Percentiles rank a stretch among this genome's conserved stretches.
Conservation (phyloP, 345 rosid species). For the Kandelia obovata region DNA sequence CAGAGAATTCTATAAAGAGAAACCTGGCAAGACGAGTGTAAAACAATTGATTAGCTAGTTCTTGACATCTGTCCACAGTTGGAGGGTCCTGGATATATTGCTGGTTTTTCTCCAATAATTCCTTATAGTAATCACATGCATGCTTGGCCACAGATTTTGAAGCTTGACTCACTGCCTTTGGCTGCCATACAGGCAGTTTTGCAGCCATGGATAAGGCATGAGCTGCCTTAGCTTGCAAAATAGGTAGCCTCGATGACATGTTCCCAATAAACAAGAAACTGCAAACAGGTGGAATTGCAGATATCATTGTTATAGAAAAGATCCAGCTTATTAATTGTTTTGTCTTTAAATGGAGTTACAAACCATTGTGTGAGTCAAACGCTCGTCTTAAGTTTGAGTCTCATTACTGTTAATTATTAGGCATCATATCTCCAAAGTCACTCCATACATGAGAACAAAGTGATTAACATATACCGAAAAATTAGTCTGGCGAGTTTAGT, state of each 20-base stretch:
- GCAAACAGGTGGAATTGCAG: background rate
- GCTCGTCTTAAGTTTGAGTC: too few relatives aligned
- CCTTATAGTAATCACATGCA: slow-evolving; percentile 8
- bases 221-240: background rate
- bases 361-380: too few relatives aligned
- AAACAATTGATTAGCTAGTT: slow-evolving; percentile 15
- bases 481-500: too few relatives aligned
- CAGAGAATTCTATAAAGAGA: background rate
- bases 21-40: slow-evolving; percentile 16
- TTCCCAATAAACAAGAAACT: background rate
- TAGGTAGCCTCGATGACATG: slow-evolving; percentile 14
- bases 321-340: too few relatives aligned
- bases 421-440: too few relatives aligned
- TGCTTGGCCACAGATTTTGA: slow-evolving; percentile 5
- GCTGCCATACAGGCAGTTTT: slow-evolving; percentile 7
- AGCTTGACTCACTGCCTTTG: background rate
- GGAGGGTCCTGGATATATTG: slow-evolving; percentile 11
- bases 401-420: too few relatives aligned
- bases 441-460: too few relatives aligned
- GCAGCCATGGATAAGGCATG: slow-evolving; percentile 5
- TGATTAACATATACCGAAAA: too few relatives aligned
- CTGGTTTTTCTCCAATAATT: slow-evolving; percentile 16
- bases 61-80: slow-evolving; percentile 1
- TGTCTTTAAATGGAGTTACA: too few relatives aligned
- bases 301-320: too few relatives aligned